A percentile compares a stretch with the other conserved stretches of the same genome.
Conservation (phyloP, 768 basidiomycete genomes). For the Boletus rubroflammeus region DNA sequence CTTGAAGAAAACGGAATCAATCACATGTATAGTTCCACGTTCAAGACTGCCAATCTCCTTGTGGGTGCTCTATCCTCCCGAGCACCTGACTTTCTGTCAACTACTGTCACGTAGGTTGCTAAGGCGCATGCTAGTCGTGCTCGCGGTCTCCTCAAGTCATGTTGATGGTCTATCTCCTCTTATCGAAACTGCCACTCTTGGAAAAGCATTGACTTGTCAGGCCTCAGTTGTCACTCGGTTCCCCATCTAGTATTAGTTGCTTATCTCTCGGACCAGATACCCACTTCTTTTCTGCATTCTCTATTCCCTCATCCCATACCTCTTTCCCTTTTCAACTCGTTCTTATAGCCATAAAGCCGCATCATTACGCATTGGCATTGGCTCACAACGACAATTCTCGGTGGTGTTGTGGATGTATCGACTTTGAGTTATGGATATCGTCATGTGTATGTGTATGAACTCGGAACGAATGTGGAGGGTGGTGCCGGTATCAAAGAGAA, state of each 20-base stretch:
- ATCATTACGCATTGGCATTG: slow-evolving; percentile 4
- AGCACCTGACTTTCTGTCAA: neutral
- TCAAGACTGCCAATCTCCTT: slow-evolving; percentile 75
- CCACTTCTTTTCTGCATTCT: slow-evolving; percentile 6
- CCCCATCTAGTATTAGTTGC: slow-evolving; percentile 2
- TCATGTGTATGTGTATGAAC: neutral
- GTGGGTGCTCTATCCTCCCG: slow-evolving; percentile 36
- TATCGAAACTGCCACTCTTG: neutral
- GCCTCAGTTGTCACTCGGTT: neutral
- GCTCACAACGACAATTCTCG: slow-evolving; percentile 9
- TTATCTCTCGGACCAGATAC: slow-evolving; percentile 18
- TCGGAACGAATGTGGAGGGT: neutral
- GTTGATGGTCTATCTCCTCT: slow-evolving; percentile 34
- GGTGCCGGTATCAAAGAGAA: neutral
- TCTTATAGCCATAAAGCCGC: neutral
- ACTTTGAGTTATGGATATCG: neutral
- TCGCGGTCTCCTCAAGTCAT: slow-evolving; percentile 53
- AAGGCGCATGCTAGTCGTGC: slow-evolving; percentile 56
- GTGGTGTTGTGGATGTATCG: neutral
- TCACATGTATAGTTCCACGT: slow-evolving; percentile 84
- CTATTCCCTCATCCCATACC: neutral
- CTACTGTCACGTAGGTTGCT: slow-evolving; percentile 41
- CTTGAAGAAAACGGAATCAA: slow-evolving; percentile 72
- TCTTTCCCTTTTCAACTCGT: neutral
- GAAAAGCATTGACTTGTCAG: neutral